Evolutionary conservation across 2,329 filamentous ascomycete species (phyloP).

Genomic region (Pyrenophora seminiperda): DNA sequence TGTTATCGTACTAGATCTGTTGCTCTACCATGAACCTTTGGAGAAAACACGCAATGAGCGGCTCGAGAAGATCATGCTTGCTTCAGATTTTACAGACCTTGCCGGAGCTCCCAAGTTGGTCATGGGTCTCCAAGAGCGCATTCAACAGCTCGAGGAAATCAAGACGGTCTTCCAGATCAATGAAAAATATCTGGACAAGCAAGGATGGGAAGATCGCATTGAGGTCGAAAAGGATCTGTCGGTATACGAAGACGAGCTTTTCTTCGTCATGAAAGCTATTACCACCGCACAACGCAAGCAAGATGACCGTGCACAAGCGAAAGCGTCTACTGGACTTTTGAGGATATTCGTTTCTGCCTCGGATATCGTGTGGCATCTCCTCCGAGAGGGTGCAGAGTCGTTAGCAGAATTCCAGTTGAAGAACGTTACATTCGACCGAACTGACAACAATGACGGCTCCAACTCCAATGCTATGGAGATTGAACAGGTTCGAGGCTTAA

Average conservation of each 20-base stretch:
- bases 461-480: constrained; percentile 92
- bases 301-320: constrained; percentile 65
- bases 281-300: constrained; percentile 91
- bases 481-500: constrained; percentile 84
- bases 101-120: constrained; percentile 94
- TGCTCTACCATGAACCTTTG: constrained; percentile 93
- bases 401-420: constrained; percentile 91
- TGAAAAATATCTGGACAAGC: constrained; percentile 80
- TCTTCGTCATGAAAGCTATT: constrained; percentile 99
- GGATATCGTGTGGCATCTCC: constrained; percentile 96
- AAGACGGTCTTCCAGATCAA: constrained; percentile 96
- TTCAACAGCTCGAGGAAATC: constrained; percentile 92
- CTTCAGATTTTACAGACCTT: constrained; percentile 96
- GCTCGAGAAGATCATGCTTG: constrained; percentile 97
- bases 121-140: constrained; percentile 85
- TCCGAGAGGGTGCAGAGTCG: constrained; percentile 83
- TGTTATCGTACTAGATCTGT: constrained; percentile 92
- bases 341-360: constrained; percentile 93
- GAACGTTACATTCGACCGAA: constrained; percentile 90
- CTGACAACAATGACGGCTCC: constrained; percentile 95
- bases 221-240: constrained; percentile 87
- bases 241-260: constrained; percentile 92
- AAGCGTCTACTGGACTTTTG: constrained; percentile 77
- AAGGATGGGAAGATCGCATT: constrained; percentile 89
- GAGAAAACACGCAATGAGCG: constrained; percentile 97